A percentile compares a stretch with the other conserved stretches of the same genome.
Conservation (phyloP, 139 green algal genomes). For the Pedinophyceae sp. region DNA sequence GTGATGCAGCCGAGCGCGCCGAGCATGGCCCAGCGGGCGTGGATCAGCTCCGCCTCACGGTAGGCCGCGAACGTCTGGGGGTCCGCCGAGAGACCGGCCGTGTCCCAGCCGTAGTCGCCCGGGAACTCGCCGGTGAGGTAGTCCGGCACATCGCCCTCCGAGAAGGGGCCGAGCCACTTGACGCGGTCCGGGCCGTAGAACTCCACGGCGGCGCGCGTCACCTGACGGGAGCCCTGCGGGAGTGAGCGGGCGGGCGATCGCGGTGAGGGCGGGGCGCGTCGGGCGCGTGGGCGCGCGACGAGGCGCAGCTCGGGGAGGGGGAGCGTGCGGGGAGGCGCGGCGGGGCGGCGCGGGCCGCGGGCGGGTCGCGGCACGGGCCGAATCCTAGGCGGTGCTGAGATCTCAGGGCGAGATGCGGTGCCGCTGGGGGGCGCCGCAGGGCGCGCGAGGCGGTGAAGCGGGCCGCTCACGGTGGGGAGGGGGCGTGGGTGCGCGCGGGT, state of each 20-base stretch:
- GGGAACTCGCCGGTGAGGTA: slow-evolving; percentile 47
- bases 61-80: slow-evolving; percentile 77
- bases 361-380: background rate
- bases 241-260: background rate
- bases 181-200: slow-evolving; percentile 22
- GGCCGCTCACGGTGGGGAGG: too few species aligned
- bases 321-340: too few species aligned
- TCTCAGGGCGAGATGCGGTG: too few species aligned
- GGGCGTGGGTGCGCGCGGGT: too few species aligned
- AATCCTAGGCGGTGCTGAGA: background rate
- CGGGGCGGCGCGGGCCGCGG: too few species aligned
- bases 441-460: too few species aligned
- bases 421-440: too few species aligned
- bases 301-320: background rate
- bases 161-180: slow-evolving; percentile 15
- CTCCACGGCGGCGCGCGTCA: slow-evolving; percentile 23
- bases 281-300: background rate
- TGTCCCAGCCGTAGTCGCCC: slow-evolving; percentile 95
- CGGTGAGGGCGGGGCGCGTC: background rate
- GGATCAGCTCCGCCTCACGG: slow-evolving; percentile 74
- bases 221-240: slow-evolving; percentile 25
- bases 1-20: slow-evolving; percentile 72
- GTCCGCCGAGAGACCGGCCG: slow-evolving; percentile 85
- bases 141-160: background rate
- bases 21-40: slow-evolving; percentile 81